Evolutionary conservation across 2,329 filamentous ascomycete genomes (phyloP), one percentile per base, ranked within the genome.

Genomic region (Hypoxylon sp.): DNA sequence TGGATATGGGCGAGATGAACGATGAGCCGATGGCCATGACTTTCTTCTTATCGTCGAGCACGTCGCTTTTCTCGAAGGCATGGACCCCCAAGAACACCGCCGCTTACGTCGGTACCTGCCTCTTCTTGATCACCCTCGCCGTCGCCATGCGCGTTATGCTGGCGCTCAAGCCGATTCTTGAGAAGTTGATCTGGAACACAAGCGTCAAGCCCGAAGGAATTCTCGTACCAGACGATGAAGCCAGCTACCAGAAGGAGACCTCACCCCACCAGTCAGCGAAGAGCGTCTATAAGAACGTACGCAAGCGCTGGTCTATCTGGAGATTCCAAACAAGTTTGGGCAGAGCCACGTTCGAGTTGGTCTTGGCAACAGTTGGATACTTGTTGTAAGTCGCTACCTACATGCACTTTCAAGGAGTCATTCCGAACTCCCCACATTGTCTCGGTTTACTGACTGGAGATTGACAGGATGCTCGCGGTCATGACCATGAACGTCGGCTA

Each of bases 81-180:
- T 97, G 93, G 92, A 90, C 90, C 1, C 94, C 94, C 4, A 78
- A 75, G 24, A 88, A 80, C 41, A 80, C 84, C 4, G 91, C 90
- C 70, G 79, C 84, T 59, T 97, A 97, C 77, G 92, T 92, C 1
- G 94, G 87, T 53, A 96, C 93, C 24, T 97, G 94, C 82, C 91
- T 97, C 75, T 97, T 97, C 78, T 85, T 97, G 64, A 88, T 97
- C 74, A 70, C 90, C 44, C 87, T 97, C 53, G 89, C 89, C 62
- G 81, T 89, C 64, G 73, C 90, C 62, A 88, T 89, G 73, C 90
- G 93, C 56, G 79, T 81, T 17, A 82, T 97, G n/a, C 80, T 94
- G 50, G 93, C 92, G 2, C 80, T 86, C 32, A 61, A 64, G 30
- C 58, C 59, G 26, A 48, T 65, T 17, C 62, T 68, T 24, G 61